phyloP scores from a whole-genome alignment of 441 rosid species.

The Aleurites moluccanus region DNA sequence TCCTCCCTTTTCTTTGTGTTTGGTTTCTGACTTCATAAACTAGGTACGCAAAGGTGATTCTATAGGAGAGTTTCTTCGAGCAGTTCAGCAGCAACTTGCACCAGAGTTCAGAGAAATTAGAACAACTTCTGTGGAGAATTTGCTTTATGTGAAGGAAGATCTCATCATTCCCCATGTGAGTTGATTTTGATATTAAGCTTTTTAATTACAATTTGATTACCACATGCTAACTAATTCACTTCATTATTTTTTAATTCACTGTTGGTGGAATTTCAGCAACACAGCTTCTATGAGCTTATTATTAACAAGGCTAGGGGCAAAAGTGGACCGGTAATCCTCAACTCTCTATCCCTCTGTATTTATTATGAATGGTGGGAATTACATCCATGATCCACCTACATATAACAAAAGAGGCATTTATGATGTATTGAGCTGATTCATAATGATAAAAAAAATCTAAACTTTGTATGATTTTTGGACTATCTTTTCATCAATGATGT shows the following conservation, averaged over 20 bases:
- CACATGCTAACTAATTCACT: conserved; percentile 13
- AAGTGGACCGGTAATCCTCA: conserved; percentile 89
- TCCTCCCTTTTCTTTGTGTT: background rate
- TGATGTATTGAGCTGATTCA: background rate
- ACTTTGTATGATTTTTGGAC: background rate
- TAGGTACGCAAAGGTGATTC: conserved; percentile 86
- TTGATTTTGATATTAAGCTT: conserved; percentile 15
- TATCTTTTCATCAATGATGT: background rate
- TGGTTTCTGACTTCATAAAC: conserved; percentile 1
- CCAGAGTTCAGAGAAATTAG: conserved; percentile 97
- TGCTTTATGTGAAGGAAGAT: conserved; percentile 97
- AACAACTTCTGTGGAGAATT: conserved; percentile 87
- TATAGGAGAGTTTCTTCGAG: conserved; percentile 83
- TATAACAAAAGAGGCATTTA: background rate
- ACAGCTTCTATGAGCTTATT: conserved; percentile 95
- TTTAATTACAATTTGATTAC: conserved; percentile 10
- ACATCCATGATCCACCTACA: background rate
- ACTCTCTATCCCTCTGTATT: background rate
- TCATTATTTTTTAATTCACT: background rate
- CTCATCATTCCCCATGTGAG: conserved; percentile 96
- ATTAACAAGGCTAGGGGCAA: conserved; percentile 95
- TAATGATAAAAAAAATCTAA: background rate
- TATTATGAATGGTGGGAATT: background rate
- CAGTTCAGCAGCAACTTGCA: conserved; percentile 96
- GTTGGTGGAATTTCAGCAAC: conserved; percentile 69